These are phyloP conservation scores for Cyberlindnera veronae DNA, from an alignment of 805 yeast species.

Conservation along the genomic window DNA sequence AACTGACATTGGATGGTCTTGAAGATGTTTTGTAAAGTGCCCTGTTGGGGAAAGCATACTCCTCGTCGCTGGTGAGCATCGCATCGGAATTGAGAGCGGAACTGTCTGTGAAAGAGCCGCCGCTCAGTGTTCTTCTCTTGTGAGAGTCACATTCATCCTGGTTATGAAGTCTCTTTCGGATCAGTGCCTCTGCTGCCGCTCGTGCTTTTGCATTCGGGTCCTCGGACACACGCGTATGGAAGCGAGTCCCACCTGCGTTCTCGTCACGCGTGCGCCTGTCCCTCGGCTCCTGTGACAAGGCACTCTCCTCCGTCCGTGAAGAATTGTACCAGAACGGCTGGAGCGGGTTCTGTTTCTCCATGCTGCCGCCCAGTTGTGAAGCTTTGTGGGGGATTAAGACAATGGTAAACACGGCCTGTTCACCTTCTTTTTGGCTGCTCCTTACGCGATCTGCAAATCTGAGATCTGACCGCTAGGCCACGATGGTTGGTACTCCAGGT, in stretches of 20 bases:
- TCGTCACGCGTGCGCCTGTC: conserved; percentile 38
- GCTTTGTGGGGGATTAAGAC: too few relatives aligned
- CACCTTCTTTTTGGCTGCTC: too few relatives aligned
- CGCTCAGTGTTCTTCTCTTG: conserved; percentile 16
- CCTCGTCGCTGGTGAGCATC: conserved; percentile 23
- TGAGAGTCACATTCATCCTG: conserved; percentile 14
- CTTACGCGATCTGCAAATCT: too few relatives aligned
- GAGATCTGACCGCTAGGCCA: too few relatives aligned
- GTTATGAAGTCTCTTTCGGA: conserved; percentile 19
- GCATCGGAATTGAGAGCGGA: conserved; percentile 20
- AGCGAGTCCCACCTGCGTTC: conserved; percentile 41
- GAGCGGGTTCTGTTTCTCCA: conserved; percentile 20
- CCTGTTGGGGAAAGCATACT: conserved; percentile 1
- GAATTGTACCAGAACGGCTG: conserved; percentile 29
- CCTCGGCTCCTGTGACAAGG: conserved; percentile 39
- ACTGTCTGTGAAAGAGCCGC: conserved; percentile 10
- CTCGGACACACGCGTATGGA: conserved; percentile 36
- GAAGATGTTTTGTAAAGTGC: conserved; percentile 15
- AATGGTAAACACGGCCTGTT: too few relatives aligned
- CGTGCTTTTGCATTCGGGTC: neutral
- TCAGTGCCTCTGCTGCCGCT: conserved; percentile 9
- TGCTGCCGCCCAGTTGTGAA: too few relatives aligned
- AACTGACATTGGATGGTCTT: conserved; percentile 20
- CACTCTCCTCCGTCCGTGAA: conserved; percentile 32
- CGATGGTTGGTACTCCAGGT: too few relatives aligned